Base-by-base conservation (phyloP, 352 stramenopile genomes). In the Pythium dissimile region DNA sequence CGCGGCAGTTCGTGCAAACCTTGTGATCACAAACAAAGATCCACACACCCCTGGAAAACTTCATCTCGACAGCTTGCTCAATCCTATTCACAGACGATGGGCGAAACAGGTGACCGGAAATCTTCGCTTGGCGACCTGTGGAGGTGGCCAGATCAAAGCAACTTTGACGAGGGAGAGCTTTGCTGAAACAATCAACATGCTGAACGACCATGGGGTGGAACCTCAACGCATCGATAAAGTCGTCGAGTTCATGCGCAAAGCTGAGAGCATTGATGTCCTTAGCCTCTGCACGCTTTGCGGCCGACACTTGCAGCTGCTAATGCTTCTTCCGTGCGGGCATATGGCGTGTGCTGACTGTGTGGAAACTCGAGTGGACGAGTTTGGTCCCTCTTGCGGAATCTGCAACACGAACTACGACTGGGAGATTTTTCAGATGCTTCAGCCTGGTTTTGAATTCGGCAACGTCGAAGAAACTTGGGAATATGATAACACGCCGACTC, bases 291-390 rank as follows among this genome's bases (percentile, higher is more conserved):
- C 72, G 21, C 69, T 71, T n/a, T 98, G 95, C 64, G 74, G 66
- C 9, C 71, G 94, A 2, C 62, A 90, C 26, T 59, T 98, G 5
- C 85, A 94, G 47, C 71, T 94, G 35, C 70, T 98, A 0, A 90
- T 98, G 72, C 68, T 98, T 13, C 73, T 97, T 15, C 91, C 92
- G 13, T 98, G 95, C 65, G 90, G 88, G 2, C 75, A 96, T 67
- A 62, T 98, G 13, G 80, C 95, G 41, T 98, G 95, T 62, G 86
- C 91, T 1, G 93, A 98, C 59, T 98, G 95, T 54, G 73, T 97
- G 4, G 82, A 97, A 69, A 77, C 85, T 31, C 67, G 71, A 16
- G 71, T 93, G n/a, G 54, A 78, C 31, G 52, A 63, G 1, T 37
- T 75, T 41, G 72, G 93, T 4, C 58, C 69, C 9, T 68, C 30